A percentile compares a stretch with the other conserved stretches of the same genome.
Conservation (phyloP, 768 basidiomycete species). For the Leccinum sublutescens region DNA sequence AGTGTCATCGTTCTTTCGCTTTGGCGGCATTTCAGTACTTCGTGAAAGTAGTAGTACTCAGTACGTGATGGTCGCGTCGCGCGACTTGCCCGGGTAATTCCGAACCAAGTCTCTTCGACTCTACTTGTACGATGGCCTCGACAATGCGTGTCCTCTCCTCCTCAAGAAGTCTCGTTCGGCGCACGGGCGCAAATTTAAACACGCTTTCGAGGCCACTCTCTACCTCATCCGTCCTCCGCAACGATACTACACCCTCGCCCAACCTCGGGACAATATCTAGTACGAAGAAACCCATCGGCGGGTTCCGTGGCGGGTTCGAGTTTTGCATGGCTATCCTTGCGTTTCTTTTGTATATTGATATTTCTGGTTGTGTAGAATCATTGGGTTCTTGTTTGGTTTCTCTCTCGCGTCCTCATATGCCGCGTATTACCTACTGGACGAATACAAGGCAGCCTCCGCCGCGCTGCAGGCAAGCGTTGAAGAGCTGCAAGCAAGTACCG, state of each 20-base stretch:
- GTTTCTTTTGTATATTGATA: neutral
- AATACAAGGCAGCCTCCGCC: conserved; percentile 87
- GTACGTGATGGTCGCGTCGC: neutral
- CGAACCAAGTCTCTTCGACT: conserved; percentile 9
- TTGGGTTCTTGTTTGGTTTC: conserved; percentile 88
- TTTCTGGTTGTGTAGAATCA: conserved; percentile 46
- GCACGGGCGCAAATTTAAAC: conserved; percentile 4
- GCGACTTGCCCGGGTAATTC: conserved; percentile 21
- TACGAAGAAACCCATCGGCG: conserved; percentile 75
- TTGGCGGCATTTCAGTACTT: conserved; percentile 37
- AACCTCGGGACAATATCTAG: conserved; percentile 54
- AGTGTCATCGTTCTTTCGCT: conserved; percentile 37
- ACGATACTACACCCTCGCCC: conserved; percentile 40
- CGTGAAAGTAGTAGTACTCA: neutral
- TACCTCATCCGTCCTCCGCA: conserved; percentile 41
- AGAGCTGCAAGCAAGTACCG: conserved; percentile 79
- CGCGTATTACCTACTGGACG: conserved; percentile 85
- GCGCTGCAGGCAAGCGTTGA: conserved; percentile 85
- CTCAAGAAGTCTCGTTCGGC: conserved; percentile 15
- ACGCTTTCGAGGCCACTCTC: conserved; percentile 39
- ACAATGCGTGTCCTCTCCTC: conserved; percentile 30
- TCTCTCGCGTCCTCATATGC: conserved; percentile 85
- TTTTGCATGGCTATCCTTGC: conserved; percentile 5
- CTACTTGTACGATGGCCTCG: conserved; percentile 35
- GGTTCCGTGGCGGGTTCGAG: conserved; percentile 61